Evolutionary conservation across 2,329 filamentous ascomycete species (phyloP).

Genomic region (Cryphonectria japonica): DNA sequence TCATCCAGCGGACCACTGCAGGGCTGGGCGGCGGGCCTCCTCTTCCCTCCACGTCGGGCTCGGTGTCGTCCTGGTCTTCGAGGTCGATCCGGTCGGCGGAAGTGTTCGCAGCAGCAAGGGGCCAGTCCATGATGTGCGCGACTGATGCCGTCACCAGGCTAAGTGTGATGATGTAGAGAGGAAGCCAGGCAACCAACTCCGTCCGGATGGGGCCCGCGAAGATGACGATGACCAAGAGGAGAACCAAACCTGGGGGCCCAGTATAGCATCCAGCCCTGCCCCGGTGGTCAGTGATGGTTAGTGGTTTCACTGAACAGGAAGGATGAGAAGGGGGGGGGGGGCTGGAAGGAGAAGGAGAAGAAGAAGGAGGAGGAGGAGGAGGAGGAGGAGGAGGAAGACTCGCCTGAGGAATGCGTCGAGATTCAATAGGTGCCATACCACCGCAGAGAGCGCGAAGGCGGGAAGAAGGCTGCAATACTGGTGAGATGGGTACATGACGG

Average conservation of each 20-base stretch:
- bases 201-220: constrained; percentile 17
- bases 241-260: neutral
- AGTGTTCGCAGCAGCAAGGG: too few species aligned
- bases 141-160: neutral
- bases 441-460: neutral
- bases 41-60: neutral
- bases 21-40: neutral
- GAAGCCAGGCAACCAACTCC: constrained; percentile 7
- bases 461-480: neutral
- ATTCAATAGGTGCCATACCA: constrained; percentile 8
- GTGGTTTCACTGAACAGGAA: neutral
- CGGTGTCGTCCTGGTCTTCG: constrained; percentile 3
- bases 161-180: neutral
- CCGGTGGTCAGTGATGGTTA: neutral
- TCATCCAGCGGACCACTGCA: constrained; percentile 7
- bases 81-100: neutral
- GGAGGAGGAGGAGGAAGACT: neutral
- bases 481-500: neutral
- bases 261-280: constrained; percentile 9
- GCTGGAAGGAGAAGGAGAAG: neutral
- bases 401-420: constrained; percentile 1
- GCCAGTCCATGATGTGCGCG: neutral
- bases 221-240: constrained; percentile 13
- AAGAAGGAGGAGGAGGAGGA: neutral
- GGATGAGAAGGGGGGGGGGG: neutral